Conservation (phyloP, 2,329 filamentous ascomycete genomes). For the Pseudogymnoascus sp. region DNA sequence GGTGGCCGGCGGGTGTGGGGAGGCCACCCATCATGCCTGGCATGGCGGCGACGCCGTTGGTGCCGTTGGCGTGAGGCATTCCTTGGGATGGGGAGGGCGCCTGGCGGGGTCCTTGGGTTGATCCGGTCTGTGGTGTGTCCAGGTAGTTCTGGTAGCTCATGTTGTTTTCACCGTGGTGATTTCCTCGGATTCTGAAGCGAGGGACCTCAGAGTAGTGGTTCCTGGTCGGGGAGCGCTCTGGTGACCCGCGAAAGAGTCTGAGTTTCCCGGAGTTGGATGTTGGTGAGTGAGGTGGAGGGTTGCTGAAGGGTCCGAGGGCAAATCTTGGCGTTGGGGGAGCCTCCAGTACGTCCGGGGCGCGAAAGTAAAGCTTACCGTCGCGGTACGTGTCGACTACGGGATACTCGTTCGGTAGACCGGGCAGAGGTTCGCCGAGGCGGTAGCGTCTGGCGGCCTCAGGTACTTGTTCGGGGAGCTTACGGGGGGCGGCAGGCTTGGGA, state of each 20-base stretch:
- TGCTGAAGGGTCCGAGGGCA: neutral
- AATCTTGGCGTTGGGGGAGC: constrained; percentile 1
- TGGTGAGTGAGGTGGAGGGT: neutral
- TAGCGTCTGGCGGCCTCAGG: constrained; percentile 1
- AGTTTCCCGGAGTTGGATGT: neutral
- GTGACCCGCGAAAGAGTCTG: neutral
- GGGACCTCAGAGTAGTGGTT: neutral
- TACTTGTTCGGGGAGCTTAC: neutral
- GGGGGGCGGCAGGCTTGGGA: neutral
- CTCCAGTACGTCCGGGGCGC: neutral
- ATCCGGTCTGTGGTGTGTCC: constrained; percentile 18
- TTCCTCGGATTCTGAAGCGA: neutral
- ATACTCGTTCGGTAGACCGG: neutral
- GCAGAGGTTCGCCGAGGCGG: neutral
- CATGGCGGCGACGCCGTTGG: constrained; percentile 25
- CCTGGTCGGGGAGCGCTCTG: neutral
- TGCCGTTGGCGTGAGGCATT: constrained; percentile 24
- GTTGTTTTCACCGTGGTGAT: neutral
- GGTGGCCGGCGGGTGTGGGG: constrained; percentile 58
- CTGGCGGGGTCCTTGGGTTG: constrained; percentile 17
- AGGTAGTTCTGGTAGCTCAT: constrained; percentile 21
- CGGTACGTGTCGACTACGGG: neutral
- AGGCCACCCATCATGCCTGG: constrained; percentile 32
- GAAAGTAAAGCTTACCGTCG: neutral
- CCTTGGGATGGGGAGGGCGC: constrained; percentile 26